phyloP scores from a whole-genome alignment of 2,329 filamentous ascomycete species.

The Metarhizium brunneum region DNA sequence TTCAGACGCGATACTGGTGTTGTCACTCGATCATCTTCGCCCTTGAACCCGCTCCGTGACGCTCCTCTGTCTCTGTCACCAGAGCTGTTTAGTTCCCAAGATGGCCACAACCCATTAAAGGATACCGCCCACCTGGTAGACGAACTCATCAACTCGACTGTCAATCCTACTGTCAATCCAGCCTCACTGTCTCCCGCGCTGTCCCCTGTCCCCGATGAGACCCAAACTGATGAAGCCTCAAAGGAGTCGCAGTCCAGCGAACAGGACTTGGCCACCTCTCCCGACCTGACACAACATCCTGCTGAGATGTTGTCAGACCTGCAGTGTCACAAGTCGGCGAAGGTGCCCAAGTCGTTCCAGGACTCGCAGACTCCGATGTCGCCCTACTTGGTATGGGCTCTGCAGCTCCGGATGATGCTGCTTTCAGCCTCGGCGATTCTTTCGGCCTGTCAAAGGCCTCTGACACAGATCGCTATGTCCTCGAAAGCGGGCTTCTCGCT shows the following conservation, averaged over 20 bases:
- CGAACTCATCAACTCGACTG: constrained; percentile 30
- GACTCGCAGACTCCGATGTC: constrained; percentile 30
- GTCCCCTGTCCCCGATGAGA: constrained; percentile 38
- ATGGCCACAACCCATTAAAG: constrained; percentile 21
- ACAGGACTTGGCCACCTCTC: constrained; percentile 36
- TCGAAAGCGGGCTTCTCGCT: constrained; percentile 70
- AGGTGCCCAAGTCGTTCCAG: constrained; percentile 39
- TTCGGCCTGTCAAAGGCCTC: constrained; percentile 58
- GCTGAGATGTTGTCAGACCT: constrained; percentile 99
- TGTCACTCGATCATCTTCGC: constrained; percentile 29
- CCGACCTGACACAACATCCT: constrained; percentile 99
- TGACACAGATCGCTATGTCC: constrained; percentile 66
- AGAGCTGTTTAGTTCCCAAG: constrained; percentile 45
- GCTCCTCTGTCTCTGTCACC: constrained; percentile 49
- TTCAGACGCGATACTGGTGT: constrained; percentile 36
- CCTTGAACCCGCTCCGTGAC: constrained; percentile 31
- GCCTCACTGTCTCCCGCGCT: constrained; percentile 51
- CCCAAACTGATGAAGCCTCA: constrained; percentile 5
- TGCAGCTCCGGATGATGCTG: constrained; percentile 51
- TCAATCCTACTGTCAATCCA: constrained; percentile 47
- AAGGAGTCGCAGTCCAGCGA: constrained; percentile 15
- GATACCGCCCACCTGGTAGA: constrained; percentile 29
- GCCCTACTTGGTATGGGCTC: constrained; percentile 34
- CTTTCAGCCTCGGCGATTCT: constrained; percentile 60
- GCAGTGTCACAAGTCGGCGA: constrained; percentile 97